These are phyloP conservation scores for Galeopsis tetrahit DNA, from an alignment of 257 asterid species.

Conservation along the genomic window DNA sequence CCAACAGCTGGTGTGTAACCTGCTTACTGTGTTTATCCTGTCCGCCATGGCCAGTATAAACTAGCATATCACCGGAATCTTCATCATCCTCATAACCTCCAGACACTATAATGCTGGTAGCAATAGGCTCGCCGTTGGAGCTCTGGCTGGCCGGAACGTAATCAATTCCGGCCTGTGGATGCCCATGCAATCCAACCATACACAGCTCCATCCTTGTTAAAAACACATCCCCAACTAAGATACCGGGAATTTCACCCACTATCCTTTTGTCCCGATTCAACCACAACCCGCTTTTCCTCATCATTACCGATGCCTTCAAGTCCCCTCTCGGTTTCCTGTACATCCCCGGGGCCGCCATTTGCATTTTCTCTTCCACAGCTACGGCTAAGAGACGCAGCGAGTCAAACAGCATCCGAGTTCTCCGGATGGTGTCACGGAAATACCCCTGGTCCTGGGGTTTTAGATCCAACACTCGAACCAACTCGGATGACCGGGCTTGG, in stretches of 20 bases:
- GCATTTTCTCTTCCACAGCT: conserved; percentile 49
- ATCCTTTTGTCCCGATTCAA: conserved; percentile 74
- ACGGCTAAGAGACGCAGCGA: conserved; percentile 58
- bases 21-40: conserved; percentile 70
- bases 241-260: conserved; percentile 78
- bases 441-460: conserved; percentile 51
- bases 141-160: conserved; percentile 69
- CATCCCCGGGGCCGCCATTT: conserved; percentile 20
- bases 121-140: conserved; percentile 87
- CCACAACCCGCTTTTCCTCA: conserved; percentile 72
- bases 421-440: conserved; percentile 57
- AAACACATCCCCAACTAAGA: conserved; percentile 71
- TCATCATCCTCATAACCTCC: conserved; percentile 95
- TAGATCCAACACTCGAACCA: conserved; percentile 59
- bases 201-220: conserved; percentile 75
- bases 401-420: conserved; percentile 67
- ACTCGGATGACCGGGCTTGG: conserved; percentile 53
- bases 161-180: conserved; percentile 89
- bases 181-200: conserved; percentile 85
- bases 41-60: conserved; percentile 89
- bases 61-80: conserved; percentile 73
- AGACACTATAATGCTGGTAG: conserved; percentile 80
- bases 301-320: conserved; percentile 57
- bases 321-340: conserved; percentile 60
- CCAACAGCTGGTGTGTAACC: conserved; percentile 76